Evolutionary conservation across 768 basidiomycete species (phyloP), one percentile per base, ranked within the genome.

Genomic region (Leccinum pellstonianum): DNA sequence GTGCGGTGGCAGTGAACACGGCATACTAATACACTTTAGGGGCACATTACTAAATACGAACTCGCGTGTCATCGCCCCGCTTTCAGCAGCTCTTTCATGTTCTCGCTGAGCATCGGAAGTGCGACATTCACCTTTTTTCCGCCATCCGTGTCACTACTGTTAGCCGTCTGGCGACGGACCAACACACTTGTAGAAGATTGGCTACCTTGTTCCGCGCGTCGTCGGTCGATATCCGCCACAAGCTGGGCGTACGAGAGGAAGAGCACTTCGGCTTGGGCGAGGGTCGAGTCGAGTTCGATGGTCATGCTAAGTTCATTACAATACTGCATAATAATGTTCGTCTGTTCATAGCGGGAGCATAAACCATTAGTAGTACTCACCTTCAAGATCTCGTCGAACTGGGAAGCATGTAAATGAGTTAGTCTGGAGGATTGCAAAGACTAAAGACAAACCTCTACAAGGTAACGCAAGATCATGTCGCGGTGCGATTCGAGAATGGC

Each of bases 221-320:
- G 84, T 37, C 90, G 84, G 71, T 97, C 94, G 66, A 96, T 85
- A 71, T 96, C 94, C 10, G 90, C 90, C 21, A 98, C 87, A 21
- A 97, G 76, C 67, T 91, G 88, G 12, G 87, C 79, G 77, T 97
- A 98, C 1, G 94, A 94, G 2, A 96, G 81, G 81, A 93, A 98
- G 21, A 99, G 82, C 15, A 98, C 95, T 75, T 99, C 97, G 10
- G 96, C 97, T 76, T 98, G 97, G 0, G 93, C 90, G 9, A 99
- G 83, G 19, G 97, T 96, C 1, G 88, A 86, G 71, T 97, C 90
- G n/a, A 98, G 83, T 71, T 98, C 97, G 65, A 99, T 96, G 54
- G 94, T 93, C 88, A 93, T 93, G 75, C 90, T 92, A 62, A 96
- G 85, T 66, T 96, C 93, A 69, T 95, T 96, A 78, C 91, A 93